Conservation (phyloP, 2,329 filamentous ascomycete genomes). For the Trichoderma arundinaceum region DNA sequence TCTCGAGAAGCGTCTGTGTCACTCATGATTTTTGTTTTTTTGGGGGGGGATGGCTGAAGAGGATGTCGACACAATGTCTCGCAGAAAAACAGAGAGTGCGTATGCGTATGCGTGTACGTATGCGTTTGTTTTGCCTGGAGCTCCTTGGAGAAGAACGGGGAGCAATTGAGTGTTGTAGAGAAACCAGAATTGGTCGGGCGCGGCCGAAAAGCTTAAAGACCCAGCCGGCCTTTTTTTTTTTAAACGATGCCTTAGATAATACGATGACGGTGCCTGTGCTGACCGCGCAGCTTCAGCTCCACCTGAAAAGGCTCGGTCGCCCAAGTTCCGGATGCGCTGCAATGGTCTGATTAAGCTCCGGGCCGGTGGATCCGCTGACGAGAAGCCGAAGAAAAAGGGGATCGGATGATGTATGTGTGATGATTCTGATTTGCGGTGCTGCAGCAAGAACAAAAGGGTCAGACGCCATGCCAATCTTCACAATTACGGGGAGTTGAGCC, state of each 20-base stretch:
- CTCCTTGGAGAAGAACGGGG: no score
- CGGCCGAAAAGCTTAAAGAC: no score
- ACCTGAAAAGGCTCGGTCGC: conserved; percentile 20
- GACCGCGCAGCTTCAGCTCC: conserved; percentile 14
- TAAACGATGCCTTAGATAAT: background rate
- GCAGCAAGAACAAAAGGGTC: background rate
- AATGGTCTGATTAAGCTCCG: conserved; percentile 24
- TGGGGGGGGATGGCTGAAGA: background rate
- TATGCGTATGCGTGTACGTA: no score
- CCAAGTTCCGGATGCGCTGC: conserved; percentile 13
- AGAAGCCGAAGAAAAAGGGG: background rate
- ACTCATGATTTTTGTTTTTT: background rate
- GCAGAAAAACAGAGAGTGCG: background rate
- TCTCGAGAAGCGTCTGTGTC: conserved; percentile 47
- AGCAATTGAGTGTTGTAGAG: no score
- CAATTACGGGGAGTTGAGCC: background rate
- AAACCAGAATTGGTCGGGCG: no score
- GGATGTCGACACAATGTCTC: background rate
- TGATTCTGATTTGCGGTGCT: background rate
- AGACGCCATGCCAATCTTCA: background rate
- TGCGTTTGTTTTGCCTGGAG: no score
- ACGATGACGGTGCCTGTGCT: background rate
- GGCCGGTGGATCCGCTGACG: conserved; percentile 17
- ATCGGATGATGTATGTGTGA: conserved; percentile 9
- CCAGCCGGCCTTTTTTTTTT: no score